phyloP scores from a whole-genome alignment of 768 basidiomycete genomes.

The Mycena galopus region DNA sequence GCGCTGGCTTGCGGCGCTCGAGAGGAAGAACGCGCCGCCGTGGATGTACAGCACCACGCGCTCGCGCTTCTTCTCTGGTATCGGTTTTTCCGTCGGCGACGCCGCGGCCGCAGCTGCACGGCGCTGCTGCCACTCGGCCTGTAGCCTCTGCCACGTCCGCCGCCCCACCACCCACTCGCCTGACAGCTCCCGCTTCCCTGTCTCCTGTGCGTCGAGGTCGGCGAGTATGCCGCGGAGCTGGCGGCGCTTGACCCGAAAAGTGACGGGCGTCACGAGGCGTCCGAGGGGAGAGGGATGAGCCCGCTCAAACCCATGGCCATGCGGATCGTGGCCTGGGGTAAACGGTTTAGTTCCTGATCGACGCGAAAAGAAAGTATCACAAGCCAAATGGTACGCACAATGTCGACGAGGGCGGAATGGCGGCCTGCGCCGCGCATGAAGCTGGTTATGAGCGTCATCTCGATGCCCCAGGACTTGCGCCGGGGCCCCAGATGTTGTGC shows the following conservation, averaged over 20 bases:
- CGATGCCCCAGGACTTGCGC: conserved; percentile 92
- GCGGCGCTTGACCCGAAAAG: conserved; percentile 83
- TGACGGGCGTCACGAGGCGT: conserved; percentile 96
- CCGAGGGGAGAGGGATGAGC: conserved; percentile 88
- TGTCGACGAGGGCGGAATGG: conserved; percentile 87
- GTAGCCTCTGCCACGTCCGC: conserved; percentile 88
- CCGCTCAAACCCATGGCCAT: conserved; percentile 83
- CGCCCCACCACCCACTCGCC: conserved; percentile 99
- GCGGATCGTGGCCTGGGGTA: conserved; percentile 60
- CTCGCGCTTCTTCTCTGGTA: conserved; percentile 66
- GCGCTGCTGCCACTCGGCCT: conserved; percentile 79
- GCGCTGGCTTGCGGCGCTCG: conserved; percentile 91
- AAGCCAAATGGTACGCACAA: conserved; percentile 64
- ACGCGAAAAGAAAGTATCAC: not conserved
- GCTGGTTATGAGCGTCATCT: conserved; percentile 91
- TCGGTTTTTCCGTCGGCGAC: conserved; percentile 24
- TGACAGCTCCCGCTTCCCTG: conserved; percentile 82
- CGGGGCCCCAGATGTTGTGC: conserved; percentile 91
- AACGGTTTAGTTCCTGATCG: conserved; percentile 9
- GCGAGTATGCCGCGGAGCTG: conserved; percentile 84
- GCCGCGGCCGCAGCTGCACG: conserved; percentile 45
- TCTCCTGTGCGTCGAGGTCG: conserved; percentile 80
- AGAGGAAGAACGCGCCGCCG: conserved; percentile 84
- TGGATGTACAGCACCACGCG: conserved; percentile 94
- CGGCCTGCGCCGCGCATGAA: conserved; percentile 87